Conservation (phyloP, 768 basidiomycete genomes). For the Boletus patriciae region DNA sequence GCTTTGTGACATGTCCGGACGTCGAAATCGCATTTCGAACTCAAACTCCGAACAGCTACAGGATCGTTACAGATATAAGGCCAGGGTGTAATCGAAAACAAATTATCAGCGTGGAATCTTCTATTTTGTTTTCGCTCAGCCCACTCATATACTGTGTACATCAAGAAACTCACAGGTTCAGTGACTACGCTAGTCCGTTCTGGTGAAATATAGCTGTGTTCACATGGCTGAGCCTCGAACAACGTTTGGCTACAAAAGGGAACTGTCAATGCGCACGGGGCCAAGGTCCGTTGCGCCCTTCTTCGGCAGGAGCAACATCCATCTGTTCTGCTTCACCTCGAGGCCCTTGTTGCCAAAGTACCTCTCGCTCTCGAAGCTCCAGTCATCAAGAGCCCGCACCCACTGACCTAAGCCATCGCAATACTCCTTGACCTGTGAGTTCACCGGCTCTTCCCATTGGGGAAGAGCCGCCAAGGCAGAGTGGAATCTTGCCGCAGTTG, state of each 20-base stretch:
- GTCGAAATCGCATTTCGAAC: no score
- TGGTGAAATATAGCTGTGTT: no score
- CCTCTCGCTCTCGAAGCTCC: constrained; percentile 50
- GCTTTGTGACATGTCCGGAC: no score
- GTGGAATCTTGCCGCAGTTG: constrained; percentile 4
- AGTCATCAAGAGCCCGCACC: constrained; percentile 50
- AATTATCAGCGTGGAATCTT: no score
- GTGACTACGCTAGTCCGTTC: no score
- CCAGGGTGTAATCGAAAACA: no score
- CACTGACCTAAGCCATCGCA: constrained; percentile 51
- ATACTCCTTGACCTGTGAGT: constrained; percentile 43
- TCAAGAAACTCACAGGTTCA: no score
- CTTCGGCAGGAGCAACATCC: constrained; percentile 34
- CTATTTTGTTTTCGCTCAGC: no score
- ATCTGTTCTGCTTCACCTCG: constrained; percentile 33
- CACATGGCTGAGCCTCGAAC: no score
- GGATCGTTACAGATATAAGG: no score
- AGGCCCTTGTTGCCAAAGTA: constrained; percentile 41
- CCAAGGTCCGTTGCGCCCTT: constrained; percentile 4
- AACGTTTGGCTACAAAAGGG: neutral
- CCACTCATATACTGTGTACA: no score
- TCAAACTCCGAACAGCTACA: no score
- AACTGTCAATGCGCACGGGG: constrained; percentile 14
- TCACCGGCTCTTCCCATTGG: constrained; percentile 42
- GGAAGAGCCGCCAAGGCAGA: constrained; percentile 29